phyloP scores from a whole-genome alignment of 2,329 filamentous ascomycete species.

The Delphinella strobiligena region DNA sequence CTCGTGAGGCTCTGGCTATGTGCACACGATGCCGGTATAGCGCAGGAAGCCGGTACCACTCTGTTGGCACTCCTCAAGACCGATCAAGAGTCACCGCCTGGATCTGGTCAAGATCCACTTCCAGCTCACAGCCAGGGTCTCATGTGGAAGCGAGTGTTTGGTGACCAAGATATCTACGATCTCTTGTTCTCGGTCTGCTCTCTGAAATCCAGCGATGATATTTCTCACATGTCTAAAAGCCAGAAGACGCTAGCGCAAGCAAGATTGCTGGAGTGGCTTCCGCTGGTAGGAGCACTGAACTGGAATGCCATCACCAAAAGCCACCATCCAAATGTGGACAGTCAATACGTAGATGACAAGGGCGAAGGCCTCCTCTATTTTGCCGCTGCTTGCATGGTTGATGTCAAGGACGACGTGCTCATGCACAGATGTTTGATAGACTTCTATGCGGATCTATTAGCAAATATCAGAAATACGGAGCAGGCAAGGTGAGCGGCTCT shows the following conservation, averaged over 20 bases:
- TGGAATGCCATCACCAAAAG: slow-evolving; percentile 41
- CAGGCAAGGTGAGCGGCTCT: slow-evolving; percentile 1
- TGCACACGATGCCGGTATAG: slow-evolving; percentile 42
- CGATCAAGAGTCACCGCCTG: slow-evolving; percentile 27
- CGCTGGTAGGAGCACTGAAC: slow-evolving; percentile 40
- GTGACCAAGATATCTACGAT: slow-evolving; percentile 46
- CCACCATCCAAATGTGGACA: slow-evolving; percentile 42
- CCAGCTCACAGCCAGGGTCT: slow-evolving; percentile 34
- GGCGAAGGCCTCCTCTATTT: slow-evolving; percentile 42
- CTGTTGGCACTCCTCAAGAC: slow-evolving; percentile 41
- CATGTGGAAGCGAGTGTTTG: slow-evolving; percentile 51
- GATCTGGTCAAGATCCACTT: slow-evolving; percentile 18
- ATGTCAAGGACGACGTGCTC: slow-evolving; percentile 42
- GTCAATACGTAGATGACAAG: slow-evolving; percentile 19
- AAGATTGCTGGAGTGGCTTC: slow-evolving; percentile 46
- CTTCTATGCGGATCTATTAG: slow-evolving; percentile 44
- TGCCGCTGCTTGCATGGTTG: slow-evolving; percentile 42
- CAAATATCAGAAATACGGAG: slow-evolving; percentile 22
- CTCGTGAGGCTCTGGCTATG: slow-evolving; percentile 48
- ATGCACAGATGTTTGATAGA: slow-evolving; percentile 49
- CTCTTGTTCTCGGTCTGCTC: slow-evolving; percentile 45
- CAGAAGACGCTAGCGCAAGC: slow-evolving; percentile 49
- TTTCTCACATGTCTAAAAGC: slow-evolving; percentile 33
- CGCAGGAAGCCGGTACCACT: slow-evolving; percentile 40
- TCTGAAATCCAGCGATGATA: slow-evolving; percentile 23